Evolutionary conservation across 2,329 filamentous ascomycete species (phyloP), one percentile per base, ranked within the genome.

Genomic region (Ophiostoma tasmaniense): DNA sequence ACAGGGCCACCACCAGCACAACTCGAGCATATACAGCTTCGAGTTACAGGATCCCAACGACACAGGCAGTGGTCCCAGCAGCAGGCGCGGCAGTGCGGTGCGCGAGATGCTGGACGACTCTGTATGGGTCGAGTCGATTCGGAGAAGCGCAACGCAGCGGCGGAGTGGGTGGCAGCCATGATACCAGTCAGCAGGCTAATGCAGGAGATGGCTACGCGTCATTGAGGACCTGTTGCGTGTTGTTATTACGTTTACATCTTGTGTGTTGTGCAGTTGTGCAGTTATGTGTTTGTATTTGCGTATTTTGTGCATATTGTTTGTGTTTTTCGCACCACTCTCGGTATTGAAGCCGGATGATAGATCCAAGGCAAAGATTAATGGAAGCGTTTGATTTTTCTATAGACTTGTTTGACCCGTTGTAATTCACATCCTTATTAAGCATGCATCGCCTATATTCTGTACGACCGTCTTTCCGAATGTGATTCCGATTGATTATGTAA

Each of bases 41-140:
- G 84, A 87, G 72, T 75, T 87, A 17, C 81, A 83, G 69, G 83
- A 84, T 62, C 76, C 80, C 67, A 79, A 78, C 74, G 52, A 76
- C 71, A 70, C 73, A 39, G 59, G 67, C 45, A 2, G 71, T 67
- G 35, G 76, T 77, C 25, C 75, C 42, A 75, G 83, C 75, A 86
- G 86, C 73, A 81, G 89, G 61, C 85, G 88, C 30, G 87, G 85
- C 68, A 93, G 90, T 77, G 83, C 84, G 5, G 89, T 96, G 73
- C 87, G 93, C 77, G 88, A 93, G 73, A 90, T 95, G 76, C 84
- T 98, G 68, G 92, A 95, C 75, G 91, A 94, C 75, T 95, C 92
- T 22, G 89, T 91, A 20, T 98, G 94, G 94, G 91, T 94, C 67
- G 92, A 96, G 79, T 96, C 91, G 81, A 93, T 97, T 73, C 85